Base-by-base conservation (phyloP, 352 stramenopile species). In the Pythium aquatile region DNA sequence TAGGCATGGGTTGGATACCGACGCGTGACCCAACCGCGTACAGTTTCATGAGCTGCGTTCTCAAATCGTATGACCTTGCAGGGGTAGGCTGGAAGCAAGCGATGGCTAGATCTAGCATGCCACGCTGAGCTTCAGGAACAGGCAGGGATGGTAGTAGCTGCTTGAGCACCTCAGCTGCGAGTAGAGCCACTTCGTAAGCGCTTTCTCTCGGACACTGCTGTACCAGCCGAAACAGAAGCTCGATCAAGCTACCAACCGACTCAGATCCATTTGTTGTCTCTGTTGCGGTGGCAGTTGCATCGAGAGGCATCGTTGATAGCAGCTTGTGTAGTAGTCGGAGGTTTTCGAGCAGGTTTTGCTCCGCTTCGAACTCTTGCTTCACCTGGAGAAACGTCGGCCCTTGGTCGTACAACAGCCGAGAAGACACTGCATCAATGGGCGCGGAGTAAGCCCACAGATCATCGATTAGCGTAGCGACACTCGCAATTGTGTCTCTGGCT, bases 31-130 rank as follows among this genome's bases (percentile, higher is more conserved):
- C 53, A 20, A 60, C 55, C 14, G 55, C 55, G 48, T 64, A 55
- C 11, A 69, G 83, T 51, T 73, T 61, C 6, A 78, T 47, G 20
- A 88, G 82, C 2, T 59, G 14, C 8, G 37, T 17, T 29, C 33
- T 16, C 7, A 61, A 28, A 39, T 61, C 61, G 7, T 10, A 6
- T 2, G 35, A 20, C 11, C 11, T 37, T 16, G 47, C 35, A 17
- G 29, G n/a, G 8, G 9, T 16, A 2, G 14, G 24, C 44, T 30
- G 20, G n/a, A 51, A 2, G n/a, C 20, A 51, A 5, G 17, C 44
- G 20, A 51, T 51, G 5, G 30, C 20, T 51, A 20, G 16, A 8
- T 9, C n/a, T 6, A 51, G 7, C 11, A 14, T 29, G 11, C 14
- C n/a, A 37, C 54, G 48, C 9, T 51, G 37, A 4, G 55, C n/a